A percentile compares a stretch with the other conserved stretches of the same genome.
Evolutionary conservation across 2,329 filamentous ascomycete genomes (phyloP).

Genomic region (Amylocarpus encephaloides): DNA sequence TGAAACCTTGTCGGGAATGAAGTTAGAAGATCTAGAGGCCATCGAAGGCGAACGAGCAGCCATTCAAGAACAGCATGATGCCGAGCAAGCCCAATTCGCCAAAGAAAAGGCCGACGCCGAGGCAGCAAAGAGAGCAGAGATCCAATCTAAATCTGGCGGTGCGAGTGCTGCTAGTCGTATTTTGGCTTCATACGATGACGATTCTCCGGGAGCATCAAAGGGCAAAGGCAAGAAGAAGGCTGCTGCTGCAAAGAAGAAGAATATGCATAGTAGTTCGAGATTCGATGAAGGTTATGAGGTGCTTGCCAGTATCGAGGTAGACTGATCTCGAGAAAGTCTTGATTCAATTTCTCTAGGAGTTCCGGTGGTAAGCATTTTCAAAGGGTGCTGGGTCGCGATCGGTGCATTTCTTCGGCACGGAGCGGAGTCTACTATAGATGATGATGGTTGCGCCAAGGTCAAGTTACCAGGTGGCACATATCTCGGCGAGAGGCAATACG

Average conservation of each 20-base stretch:
- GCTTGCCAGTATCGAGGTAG: constrained; percentile 20
- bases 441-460: too few relatives aligned
- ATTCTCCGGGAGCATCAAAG: constrained; percentile 13
- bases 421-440: too few relatives aligned
- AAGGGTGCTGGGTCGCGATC: too few relatives aligned
- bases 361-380: too few relatives aligned
- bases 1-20: constrained; percentile 39
- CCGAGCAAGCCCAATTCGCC: constrained; percentile 40
- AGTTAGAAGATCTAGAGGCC: constrained; percentile 49
- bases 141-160: background rate
- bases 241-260: constrained; percentile 24
- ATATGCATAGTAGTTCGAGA: constrained; percentile 23
- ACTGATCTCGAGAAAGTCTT: background rate
- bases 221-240: constrained; percentile 5
- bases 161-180: constrained; percentile 12
- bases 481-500: too few relatives aligned
- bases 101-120: constrained; percentile 13
- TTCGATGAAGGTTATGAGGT: constrained; percentile 29
- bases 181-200: constrained; percentile 13
- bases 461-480: too few relatives aligned
- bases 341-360: too few relatives aligned
- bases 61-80: constrained; percentile 40
- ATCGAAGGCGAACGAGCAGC: constrained; percentile 47
- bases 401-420: too few relatives aligned
- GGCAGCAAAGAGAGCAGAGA: constrained; percentile 14